Percentiles rank a stretch among this genome's conserved stretches.
phyloP scores from a whole-genome alignment of 2,329 filamentous ascomycete genomes.

The Huntiella bhutanensis region DNA sequence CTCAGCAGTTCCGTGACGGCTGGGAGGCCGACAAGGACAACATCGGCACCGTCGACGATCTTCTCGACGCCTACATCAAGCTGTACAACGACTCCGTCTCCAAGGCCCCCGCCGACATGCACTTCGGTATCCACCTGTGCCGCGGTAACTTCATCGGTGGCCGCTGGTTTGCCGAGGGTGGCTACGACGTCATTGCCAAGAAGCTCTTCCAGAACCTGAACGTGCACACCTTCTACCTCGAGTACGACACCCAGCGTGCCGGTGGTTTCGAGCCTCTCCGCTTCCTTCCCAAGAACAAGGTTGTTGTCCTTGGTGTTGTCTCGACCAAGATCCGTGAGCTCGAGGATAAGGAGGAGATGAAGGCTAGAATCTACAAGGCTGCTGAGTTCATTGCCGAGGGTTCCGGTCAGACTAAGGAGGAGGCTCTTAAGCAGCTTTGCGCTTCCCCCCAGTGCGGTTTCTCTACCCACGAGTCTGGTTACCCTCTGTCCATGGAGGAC shows the following conservation, averaged over 20 bases:
- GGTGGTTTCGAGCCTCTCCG: constrained; percentile 43
- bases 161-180: constrained; percentile 44
- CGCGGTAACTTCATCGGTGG: constrained; percentile 41
- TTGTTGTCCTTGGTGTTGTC: constrained; percentile 41
- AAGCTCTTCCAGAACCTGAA: constrained; percentile 41
- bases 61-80: constrained; percentile 51
- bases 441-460: constrained; percentile 54
- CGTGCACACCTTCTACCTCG: constrained; percentile 42
- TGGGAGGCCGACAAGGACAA: constrained; percentile 52
- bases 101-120: constrained; percentile 42
- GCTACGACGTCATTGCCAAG: constrained; percentile 42
- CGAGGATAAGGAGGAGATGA: constrained; percentile 36
- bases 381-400: constrained; percentile 50
- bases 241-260: constrained; percentile 39
- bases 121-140: constrained; percentile 50
- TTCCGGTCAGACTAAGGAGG: constrained; percentile 38
- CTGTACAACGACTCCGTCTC: constrained; percentile 54
- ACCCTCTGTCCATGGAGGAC: constrained; percentile 44
- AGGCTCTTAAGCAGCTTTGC: constrained; percentile 44
- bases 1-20: constrained; percentile 48
- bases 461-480: constrained; percentile 45
- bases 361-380: constrained; percentile 33
- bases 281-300: constrained; percentile 39
- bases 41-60: constrained; percentile 41
- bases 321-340: constrained; percentile 40